Evolutionary conservation across 176 grass and related monocot genomes (phyloP).

Genomic region (Phoenix dactylifera): DNA sequence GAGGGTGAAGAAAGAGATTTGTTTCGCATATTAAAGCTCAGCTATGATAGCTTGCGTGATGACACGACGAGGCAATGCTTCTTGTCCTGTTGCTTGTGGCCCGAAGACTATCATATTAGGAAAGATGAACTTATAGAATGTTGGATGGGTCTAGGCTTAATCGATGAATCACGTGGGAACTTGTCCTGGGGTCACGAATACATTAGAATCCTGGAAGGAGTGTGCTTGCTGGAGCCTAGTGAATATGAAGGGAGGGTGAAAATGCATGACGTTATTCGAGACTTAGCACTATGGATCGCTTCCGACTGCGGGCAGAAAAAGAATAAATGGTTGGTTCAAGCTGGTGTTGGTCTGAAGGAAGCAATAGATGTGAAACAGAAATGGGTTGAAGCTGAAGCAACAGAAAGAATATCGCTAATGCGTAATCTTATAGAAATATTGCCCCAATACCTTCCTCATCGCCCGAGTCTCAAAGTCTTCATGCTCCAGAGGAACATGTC

Average conservation of each 20-base stretch:
- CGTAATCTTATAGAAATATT: constrained; percentile 31
- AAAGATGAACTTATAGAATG: constrained; percentile 48
- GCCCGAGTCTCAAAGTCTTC: constrained; percentile 3
- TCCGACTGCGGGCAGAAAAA: not conserved
- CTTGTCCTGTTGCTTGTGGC: constrained; percentile 42
- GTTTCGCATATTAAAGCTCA: constrained; percentile 37
- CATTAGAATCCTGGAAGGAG: constrained; percentile 6
- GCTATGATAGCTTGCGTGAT: constrained; percentile 38
- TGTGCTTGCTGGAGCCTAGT: constrained; percentile 29
- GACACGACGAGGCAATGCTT: constrained; percentile 32
- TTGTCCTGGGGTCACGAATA: not conserved
- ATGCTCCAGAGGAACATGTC: constrained; percentile 14
- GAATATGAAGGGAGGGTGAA: constrained; percentile 1
- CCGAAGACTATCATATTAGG: constrained; percentile 34
- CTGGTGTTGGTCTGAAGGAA: constrained; percentile 28
- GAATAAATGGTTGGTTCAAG: constrained; percentile 48
- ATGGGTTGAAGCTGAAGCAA: constrained; percentile 6
- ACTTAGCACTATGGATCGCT: constrained; percentile 36
- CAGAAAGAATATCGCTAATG: constrained; percentile 41
- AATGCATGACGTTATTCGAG: constrained; percentile 52
- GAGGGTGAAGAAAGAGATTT: not conserved
- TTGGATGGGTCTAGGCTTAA: constrained; percentile 45
- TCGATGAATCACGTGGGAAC: not conserved
- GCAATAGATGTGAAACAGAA: constrained; percentile 17
- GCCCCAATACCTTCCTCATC: not conserved